Evolutionary conservation across 75 land plant genomes (phyloP), one percentile per base, ranked within the genome.

Genomic region (Larix kaempferi): DNA sequence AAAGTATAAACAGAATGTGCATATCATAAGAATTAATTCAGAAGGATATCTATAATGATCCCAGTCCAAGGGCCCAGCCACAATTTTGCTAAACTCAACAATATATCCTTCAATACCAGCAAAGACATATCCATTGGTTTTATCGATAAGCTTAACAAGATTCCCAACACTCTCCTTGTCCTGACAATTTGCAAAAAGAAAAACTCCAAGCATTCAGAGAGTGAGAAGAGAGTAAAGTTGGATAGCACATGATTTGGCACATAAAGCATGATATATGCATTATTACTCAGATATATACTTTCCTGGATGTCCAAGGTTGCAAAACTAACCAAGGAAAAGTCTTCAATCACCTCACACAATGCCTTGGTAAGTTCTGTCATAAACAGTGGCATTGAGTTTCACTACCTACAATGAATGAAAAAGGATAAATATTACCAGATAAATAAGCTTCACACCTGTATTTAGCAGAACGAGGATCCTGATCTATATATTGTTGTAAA

Each of bases 21-120:
- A 54, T 75, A 23, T 17, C 52, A 39, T 69, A 44, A 69, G 49
- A 0, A 8, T 10, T 10, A 49, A 49, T 2, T 19, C 17, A 76
- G 71, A 89, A 92, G 99, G 99, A 94, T 97, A 94, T 95, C 98
- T 94, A 78, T 94, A 95, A 78, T 97, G 94, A 71, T 97, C 99
- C 99, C 99, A 97, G 74, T 97, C 94, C 64, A 86, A 76, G 6
- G 91, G 87, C 17, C 82, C 87, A 10, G 89, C 95, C 55, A 95
- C 99, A 76, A 97, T 81, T 78, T 97, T 94, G 86, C 90, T 97
- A 78, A 92, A 94, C 82, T 92, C 98, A 52, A 89, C 91, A 37
- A 89, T 88, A 77, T 96, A 91, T 35, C 87, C 91, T 64, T 97
- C 93, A 12, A 91, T 91, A 52, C 95, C 85, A 67, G 91, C 78